Evolutionary conservation across 768 basidiomycete genomes (phyloP).

Genomic region (Vishniacozyma victoriae): DNA sequence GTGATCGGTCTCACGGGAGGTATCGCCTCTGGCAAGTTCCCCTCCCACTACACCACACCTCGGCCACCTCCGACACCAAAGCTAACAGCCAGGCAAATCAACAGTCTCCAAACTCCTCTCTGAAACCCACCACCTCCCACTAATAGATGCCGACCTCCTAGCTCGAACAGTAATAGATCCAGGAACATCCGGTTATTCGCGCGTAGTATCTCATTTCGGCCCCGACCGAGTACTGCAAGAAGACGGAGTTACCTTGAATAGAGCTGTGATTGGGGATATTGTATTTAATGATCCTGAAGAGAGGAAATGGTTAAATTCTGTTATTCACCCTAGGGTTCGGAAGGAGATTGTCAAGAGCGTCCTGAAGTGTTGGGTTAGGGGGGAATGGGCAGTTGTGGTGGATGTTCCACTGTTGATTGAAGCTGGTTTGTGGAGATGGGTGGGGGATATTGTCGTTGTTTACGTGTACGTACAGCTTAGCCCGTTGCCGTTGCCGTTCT

Average conservation of each 20-base stretch:
- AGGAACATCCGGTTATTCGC: conserved; percentile 64
- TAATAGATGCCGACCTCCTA: conserved; percentile 87
- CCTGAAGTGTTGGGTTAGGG: conserved; percentile 65
- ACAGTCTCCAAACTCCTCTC: conserved; percentile 73
- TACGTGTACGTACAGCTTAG: conserved; percentile 62
- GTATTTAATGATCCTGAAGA: conserved; percentile 73
- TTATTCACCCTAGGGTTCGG: conserved; percentile 87
- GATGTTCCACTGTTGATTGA: conserved; percentile 93
- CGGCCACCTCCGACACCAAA: neutral
- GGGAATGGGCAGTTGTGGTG: conserved; percentile 71
- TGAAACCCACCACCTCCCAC: conserved; percentile 58
- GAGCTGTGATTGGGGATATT: conserved; percentile 73
- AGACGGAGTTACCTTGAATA: conserved; percentile 65
- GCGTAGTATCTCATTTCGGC: conserved; percentile 70
- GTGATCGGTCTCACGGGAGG: conserved; percentile 94
- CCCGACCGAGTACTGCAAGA: conserved; percentile 55
- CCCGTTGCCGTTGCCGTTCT: neutral
- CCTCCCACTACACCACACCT: neutral
- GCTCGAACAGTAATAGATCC: conserved; percentile 81
- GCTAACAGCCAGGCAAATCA: conserved; percentile 64
- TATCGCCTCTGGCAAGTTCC: conserved; percentile 62
- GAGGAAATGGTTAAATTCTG: conserved; percentile 68
- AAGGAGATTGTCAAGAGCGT: conserved; percentile 68
- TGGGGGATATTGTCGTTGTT: conserved; percentile 78
- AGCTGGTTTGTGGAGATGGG: conserved; percentile 73